These are phyloP conservation scores for Fraxinus nigra DNA, from an alignment of 305 asterid genomes.

Conservation along the genomic window DNA sequence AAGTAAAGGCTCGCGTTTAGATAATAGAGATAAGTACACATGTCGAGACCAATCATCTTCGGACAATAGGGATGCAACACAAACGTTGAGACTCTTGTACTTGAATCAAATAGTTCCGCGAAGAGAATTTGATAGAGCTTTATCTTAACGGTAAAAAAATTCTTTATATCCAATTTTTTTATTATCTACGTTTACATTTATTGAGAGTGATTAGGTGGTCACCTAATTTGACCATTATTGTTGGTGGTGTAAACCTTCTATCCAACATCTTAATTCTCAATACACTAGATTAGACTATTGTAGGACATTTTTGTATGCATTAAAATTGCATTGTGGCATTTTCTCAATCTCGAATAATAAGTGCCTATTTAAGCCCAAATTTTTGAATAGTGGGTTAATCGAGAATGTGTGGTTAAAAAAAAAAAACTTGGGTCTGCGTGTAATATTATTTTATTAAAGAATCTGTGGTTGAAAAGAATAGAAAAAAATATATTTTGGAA, in stretches of 20 bases:
- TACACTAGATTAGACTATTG: background rate
- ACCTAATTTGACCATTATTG: background rate
- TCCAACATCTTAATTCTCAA: background rate
- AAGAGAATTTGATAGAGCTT: background rate
- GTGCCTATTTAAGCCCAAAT: too few relatives aligned
- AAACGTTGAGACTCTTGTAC: background rate
- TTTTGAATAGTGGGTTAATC: too few relatives aligned
- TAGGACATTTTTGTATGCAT: background rate
- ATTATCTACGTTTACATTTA: background rate
- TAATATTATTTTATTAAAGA: too few relatives aligned
- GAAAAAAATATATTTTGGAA: too few relatives aligned
- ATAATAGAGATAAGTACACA: background rate
- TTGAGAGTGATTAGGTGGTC: background rate
- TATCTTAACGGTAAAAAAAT: too few relatives aligned
- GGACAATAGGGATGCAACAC: background rate
- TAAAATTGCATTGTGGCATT: too few relatives aligned
- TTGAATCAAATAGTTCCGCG: background rate
- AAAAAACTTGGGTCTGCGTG: too few relatives aligned
- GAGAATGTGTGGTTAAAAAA: too few relatives aligned
- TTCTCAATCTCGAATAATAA: background rate
- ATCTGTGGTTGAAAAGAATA: too few relatives aligned
- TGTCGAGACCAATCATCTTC: background rate
- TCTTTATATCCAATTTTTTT: too few relatives aligned
- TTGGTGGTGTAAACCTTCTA: too few relatives aligned
- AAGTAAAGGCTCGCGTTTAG: background rate